Base-by-base conservation (phyloP, 768 basidiomycete genomes). In the Crepidotus variabilis region DNA sequence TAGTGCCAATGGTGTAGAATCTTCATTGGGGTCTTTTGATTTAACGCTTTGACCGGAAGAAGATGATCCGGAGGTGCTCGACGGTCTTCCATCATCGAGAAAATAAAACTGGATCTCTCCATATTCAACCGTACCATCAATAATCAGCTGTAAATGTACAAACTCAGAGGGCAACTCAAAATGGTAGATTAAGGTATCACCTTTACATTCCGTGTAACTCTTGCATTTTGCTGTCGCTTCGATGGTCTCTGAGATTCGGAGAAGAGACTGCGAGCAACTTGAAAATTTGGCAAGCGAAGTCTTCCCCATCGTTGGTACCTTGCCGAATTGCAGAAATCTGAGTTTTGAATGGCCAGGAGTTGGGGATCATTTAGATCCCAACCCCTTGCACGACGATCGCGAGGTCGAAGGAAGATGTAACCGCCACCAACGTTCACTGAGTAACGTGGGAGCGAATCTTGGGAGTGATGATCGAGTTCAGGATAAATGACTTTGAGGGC, bases 281-380 rank as follows among this genome's bases (percentile, higher is more conserved):
- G 75, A 0, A 72, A 72, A 65, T 72, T 77, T 18, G 72, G 71
- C 28, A 77, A 62, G 9, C 52, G 63, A 0, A 77, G 47, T 2
- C 72, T 63, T 11, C 72, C 70, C 75, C 75, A 75, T 20, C 55
- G n/a, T n/a, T 43, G 39, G 18, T 43, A 43, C 18, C 13, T 14
- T 3, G 13, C 11, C 3, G 18, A 3, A 43, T 11, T 14, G 39
- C 39, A 43, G 2, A 16, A 14, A 3, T 14, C 14, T 5, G 39
- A 43, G 39, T 5, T 20, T 11, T 11, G 39, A 11, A 52, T 43
- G 6, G 51, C 51, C 18, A 14, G n/a, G n/a, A 10, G n/a, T 5
- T 35, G 22, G 10, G 43, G 33, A 8, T 6, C 35, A 7, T 18
- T 20, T 8, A 52, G 28, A 28, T 28, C 28, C 28, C 28, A 32